Evolutionary conservation across 768 basidiomycete genomes (phyloP), one percentile per base, ranked within the genome.

Genomic region (Boletus rubroflammeus): DNA sequence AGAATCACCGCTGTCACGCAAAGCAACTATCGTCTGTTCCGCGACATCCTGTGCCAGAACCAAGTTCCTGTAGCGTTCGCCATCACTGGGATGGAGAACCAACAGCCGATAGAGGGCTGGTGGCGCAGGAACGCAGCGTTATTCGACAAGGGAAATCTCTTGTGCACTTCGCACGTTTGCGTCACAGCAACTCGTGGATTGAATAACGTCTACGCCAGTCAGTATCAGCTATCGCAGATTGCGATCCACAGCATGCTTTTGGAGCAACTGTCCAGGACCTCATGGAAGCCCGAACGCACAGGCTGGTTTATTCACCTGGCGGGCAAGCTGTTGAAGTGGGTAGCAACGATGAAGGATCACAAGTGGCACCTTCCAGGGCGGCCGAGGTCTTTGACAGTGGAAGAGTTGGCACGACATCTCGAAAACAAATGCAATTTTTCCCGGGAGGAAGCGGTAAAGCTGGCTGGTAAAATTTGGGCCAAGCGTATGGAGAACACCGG

Each of bases 151-250:
- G 55, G 50, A 25, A 49, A 54, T 5, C 61, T 56, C 42, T 46
- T 26, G 1, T 64, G 71, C 5, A 48, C 53, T 8, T 71, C 70
- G n/a, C 69, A 74, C 23, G 77, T 65, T 0, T 78, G 78, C 49
- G 63, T 78, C 53, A 75, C 74, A 0, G 68, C 72, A 5, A 73
- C 53, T 19, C 54, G 53, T 17, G 67, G 74, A 6, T 44, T 54
- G 21, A 46, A 62, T 0, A 35, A 56, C 41, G 60, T 54, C 21
- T 65, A 72, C 26, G 57, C 59, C 8, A 34, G 42, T 1, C 66
- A 70, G 45, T 76, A 75, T 45, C 51, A 64, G 8, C 54, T 63
- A 39, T 77, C 75, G 25, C 71, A 56, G 50, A 28, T 9, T 41
- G 64, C 60, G 31, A 57, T 73, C 31, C 66, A 26, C 34, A 25